Base-by-base conservation (phyloP, 805 yeast species). In the Starmerella powellii region DNA sequence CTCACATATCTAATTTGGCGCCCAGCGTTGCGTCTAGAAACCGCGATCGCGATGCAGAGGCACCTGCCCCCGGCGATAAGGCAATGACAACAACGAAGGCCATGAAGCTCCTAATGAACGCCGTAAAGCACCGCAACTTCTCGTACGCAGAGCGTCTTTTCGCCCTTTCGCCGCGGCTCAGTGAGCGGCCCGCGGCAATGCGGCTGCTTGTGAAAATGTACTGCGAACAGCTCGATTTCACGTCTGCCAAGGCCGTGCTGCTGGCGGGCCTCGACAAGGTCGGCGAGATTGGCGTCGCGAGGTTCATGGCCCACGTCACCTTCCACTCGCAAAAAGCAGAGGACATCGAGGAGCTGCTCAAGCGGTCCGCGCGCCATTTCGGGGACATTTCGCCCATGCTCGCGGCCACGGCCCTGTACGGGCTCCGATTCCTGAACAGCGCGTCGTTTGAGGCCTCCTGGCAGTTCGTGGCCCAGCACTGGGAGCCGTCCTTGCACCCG, bases 181-280 rank as follows among this genome's bases (percentile, higher is more conserved):
- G 38, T n/a, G 27, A 26, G 16, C 44, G 46, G 8, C 42, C 44
- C 8, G 34, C 40, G 2, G 54, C 53, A 6, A 15, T 49, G 29
- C 31, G 42, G 11, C 32, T 38, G 15, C 37, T 53, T n/a, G 10
- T 51, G 6, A 41, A 46, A 21, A 28, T 37, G 23, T 46, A 44
- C 39, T 45, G 52, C 27, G 44, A 42, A 32, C 38, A 37, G 40
- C 37, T 35, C 34, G 56, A 53, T 34, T 53, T 50, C 33, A 38
- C 45, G 6, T 33, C 50, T 1, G 55, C 56, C 6, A 43, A 38
- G 30, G 53, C 55, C 8, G 18, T 51, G 8, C 41, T 53, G 12
- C 13, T 38, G 15, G 45, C 46, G 23, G 26, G 41, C 1, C 30
- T 44, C 3, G 42, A 37, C 13, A 29, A 36, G 13, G 38, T 50